These are phyloP conservation scores for Anisodus tanguticus DNA, from an alignment of 257 asterid genomes.

Conservation along the genomic window DNA sequence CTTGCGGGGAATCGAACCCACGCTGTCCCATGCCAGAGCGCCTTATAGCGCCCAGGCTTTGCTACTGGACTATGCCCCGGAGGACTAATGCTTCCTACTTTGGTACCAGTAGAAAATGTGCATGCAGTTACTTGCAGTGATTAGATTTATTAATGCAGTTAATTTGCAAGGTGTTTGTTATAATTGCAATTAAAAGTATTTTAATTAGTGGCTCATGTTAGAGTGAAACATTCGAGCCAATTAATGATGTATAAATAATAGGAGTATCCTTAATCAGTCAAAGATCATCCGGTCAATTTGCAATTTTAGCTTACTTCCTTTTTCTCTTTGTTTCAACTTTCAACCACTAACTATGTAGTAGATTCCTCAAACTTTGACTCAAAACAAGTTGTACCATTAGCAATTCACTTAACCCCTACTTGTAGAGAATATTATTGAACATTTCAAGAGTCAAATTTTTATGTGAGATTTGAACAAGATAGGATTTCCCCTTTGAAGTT, in stretches of 20 bases:
- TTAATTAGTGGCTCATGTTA: neutral
- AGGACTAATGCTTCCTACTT: constrained; percentile 5
- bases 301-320: neutral
- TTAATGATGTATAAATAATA: neutral
- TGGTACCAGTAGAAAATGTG: neutral
- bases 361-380: too few relatives aligned
- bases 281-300: neutral
- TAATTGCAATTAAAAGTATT: neutral
- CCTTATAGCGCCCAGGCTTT: too few relatives aligned
- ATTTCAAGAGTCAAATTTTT: too few relatives aligned
- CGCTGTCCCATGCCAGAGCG: too few relatives aligned
- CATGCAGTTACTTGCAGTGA: neutral
- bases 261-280: neutral
- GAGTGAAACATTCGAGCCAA: neutral
- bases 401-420: too few relatives aligned
- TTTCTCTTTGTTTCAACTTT: neutral
- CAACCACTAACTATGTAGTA: too few relatives aligned
- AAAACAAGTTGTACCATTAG: too few relatives aligned
- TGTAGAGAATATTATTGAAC: too few relatives aligned
- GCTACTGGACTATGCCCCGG: too few relatives aligned
- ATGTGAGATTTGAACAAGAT: too few relatives aligned
- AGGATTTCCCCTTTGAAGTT: too few relatives aligned
- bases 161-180: neutral
- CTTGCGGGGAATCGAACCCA: too few relatives aligned
- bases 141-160: neutral